Percentiles rank a stretch among this genome's conserved stretches.
Evolutionary conservation across 202 grass and related monocot species (phyloP).

Genomic region (Tripidium arundinaceum): DNA sequence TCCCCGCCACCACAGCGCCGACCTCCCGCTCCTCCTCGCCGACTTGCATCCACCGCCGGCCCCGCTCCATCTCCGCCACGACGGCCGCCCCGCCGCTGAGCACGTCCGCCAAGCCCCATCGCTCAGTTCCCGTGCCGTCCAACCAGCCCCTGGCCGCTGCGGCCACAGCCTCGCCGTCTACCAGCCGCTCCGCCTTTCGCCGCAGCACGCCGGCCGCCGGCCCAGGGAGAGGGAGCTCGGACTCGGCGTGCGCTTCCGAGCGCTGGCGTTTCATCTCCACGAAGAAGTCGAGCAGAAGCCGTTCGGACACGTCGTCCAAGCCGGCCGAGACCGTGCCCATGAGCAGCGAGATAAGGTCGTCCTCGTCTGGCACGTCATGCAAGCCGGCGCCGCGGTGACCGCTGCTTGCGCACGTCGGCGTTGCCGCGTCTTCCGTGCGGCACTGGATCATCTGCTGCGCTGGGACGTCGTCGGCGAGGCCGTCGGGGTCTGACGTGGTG

Average conservation of each 20-base stretch:
- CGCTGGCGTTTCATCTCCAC: slow-evolving; percentile 23
- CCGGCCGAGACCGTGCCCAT: neutral
- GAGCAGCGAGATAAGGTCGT: slow-evolving; percentile 18
- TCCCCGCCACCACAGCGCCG: slow-evolving; percentile 14
- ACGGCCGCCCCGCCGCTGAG: slow-evolving; percentile 7
- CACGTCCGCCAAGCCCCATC: slow-evolving; percentile 34
- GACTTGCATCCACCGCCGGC: slow-evolving; percentile 41
- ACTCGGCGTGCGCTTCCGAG: neutral
- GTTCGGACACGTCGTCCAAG: slow-evolving; percentile 21
- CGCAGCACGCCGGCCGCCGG: too few relatives aligned
- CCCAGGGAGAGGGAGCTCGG: too few relatives aligned
- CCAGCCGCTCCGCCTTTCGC: too few relatives aligned
- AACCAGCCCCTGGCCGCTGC: slow-evolving; percentile 41
- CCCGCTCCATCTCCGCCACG: slow-evolving; percentile 31
- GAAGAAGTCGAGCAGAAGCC: slow-evolving; percentile 75
- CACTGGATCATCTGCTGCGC: neutral
- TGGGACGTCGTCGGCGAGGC: neutral
- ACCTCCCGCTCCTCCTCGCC: slow-evolving; percentile 39
- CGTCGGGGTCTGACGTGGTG: neutral
- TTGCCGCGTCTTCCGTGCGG: neutral
- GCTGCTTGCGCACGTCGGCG: neutral
- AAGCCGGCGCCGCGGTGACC: neutral
- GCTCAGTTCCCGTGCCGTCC: neutral
- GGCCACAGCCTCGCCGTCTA: neutral
- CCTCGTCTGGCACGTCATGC: neutral